These are phyloP conservation scores for Kernera saxatilis DNA, from an alignment of 345 rosid species.

Conservation along the genomic window DNA sequence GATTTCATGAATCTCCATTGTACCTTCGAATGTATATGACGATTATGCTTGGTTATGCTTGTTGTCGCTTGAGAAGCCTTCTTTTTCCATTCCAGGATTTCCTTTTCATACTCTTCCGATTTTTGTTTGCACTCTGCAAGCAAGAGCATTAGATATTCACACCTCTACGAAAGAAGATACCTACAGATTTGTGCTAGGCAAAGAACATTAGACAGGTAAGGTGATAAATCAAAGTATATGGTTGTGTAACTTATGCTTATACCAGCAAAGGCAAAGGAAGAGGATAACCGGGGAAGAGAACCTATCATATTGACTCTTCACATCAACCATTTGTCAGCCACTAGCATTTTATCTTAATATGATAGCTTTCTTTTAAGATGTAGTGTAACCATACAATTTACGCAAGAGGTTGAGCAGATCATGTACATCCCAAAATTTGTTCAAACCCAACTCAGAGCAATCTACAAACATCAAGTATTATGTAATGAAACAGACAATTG, in stretches of 20 bases:
- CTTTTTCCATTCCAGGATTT: slow-evolving; percentile 86
- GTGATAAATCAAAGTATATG: neutral
- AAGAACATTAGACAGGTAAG: slow-evolving; percentile 6
- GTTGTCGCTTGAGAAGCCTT: slow-evolving; percentile 76
- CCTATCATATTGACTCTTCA: slow-evolving; percentile 1
- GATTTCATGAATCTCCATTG: slow-evolving; percentile 9
- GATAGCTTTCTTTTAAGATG: slow-evolving; percentile 1
- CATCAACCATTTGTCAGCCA: neutral
- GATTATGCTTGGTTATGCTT: slow-evolving; percentile 68
- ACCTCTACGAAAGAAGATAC: slow-evolving; percentile 14
- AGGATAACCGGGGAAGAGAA: neutral
- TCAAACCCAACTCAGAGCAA: neutral
- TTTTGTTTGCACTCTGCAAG: slow-evolving; percentile 76
- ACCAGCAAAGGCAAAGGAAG: slow-evolving; percentile 3
- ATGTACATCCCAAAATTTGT: neutral
- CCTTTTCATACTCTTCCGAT: slow-evolving; percentile 84
- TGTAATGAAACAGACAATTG: slow-evolving; percentile 1
- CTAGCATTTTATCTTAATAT: neutral
- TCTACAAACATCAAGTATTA: slow-evolving; percentile 9
- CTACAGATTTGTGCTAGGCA: slow-evolving; percentile 10
- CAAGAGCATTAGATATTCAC: slow-evolving; percentile 17
- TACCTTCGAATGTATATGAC: slow-evolving; percentile 81
- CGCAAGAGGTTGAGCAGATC: neutral
- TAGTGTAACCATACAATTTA: neutral
- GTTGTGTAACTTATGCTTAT: neutral